A percentile compares a stretch with the other conserved stretches of the same genome.
phyloP scores from a whole-genome alignment of 1,139 yeast genomes.

The Blastobotrys persicus region DNA sequence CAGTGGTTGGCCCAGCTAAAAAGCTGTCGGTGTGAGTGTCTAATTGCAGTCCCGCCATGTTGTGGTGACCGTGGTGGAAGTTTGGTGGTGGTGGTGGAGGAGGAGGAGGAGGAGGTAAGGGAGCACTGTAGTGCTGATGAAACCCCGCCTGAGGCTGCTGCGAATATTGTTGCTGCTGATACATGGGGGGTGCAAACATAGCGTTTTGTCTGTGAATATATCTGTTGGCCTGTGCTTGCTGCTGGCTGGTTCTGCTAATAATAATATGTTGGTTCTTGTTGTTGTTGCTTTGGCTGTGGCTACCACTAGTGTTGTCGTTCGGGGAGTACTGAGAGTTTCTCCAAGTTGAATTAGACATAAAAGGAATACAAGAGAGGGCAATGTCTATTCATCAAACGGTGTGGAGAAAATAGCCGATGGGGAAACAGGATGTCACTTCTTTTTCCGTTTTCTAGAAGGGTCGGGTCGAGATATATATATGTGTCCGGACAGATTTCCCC shows the following conservation, averaged over 20 bases:
- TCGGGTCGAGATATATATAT: slow-evolving; percentile 1
- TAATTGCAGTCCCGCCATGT: too few species aligned
- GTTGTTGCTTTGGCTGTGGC: neutral
- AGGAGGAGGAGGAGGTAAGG: neutral
- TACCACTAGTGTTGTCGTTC: neutral
- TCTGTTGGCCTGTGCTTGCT: neutral
- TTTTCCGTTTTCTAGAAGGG: slow-evolving; percentile 5
- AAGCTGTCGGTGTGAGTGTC: neutral
- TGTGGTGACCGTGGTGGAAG: neutral
- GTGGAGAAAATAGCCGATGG: neutral
- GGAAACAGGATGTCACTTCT: neutral
- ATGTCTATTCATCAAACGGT: neutral
- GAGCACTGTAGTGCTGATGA: slow-evolving; percentile 4
- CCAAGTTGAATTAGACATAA: slow-evolving; percentile 7
- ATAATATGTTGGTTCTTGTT: neutral
- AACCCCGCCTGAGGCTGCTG: slow-evolving; percentile 9
- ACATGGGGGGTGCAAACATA: neutral
- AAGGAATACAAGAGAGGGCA: neutral
- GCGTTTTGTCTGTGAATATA: neutral
- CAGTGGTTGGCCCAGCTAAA: neutral
- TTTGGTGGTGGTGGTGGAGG: neutral
- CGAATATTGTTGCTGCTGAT: slow-evolving; percentile 6
- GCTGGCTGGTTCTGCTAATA: neutral
- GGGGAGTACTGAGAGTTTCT: neutral
- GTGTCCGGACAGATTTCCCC: neutral